Evolutionary conservation across 306 rosid species (phyloP).

Genomic region (Rosa rugosa): DNA sequence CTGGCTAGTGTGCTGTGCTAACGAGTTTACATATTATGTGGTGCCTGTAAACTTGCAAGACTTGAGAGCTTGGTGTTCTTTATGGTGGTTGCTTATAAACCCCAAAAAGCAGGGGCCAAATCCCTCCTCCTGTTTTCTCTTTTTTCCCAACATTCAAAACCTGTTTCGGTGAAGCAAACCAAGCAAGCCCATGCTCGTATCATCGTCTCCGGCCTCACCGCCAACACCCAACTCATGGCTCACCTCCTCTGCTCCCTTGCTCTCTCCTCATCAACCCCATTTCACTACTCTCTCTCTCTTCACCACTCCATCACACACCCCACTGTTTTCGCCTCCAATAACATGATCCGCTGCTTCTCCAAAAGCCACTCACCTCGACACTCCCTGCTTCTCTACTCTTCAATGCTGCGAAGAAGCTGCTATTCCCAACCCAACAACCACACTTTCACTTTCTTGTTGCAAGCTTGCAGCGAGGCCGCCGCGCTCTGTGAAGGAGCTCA

Average conservation of each 20-base stretch:
- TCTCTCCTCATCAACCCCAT: constrained; percentile 27
- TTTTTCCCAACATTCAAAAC: too few relatives aligned
- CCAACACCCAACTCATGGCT: constrained; percentile 34
- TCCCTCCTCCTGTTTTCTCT: too few relatives aligned
- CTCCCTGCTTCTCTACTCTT: constrained; percentile 46
- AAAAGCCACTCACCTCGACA: constrained; percentile 37
- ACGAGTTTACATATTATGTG: too few relatives aligned
- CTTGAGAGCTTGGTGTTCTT: too few relatives aligned
- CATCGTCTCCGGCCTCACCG: constrained; percentile 41
- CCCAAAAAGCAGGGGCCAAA: too few relatives aligned
- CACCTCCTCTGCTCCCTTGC: constrained; percentile 59
- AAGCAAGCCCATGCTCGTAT: constrained; percentile 59
- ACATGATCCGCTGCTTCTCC: constrained; percentile 63
- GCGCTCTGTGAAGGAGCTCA: constrained; percentile 48
- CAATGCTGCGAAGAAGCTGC: constrained; percentile 22
- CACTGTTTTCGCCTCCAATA: constrained; percentile 56
- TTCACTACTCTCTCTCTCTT: constrained; percentile 43
- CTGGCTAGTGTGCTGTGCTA: too few relatives aligned
- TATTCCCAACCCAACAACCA: constrained; percentile 53
- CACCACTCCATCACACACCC: constrained; percentile 39
- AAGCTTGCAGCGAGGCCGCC: constrained; percentile 51
- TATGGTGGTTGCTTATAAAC: too few relatives aligned
- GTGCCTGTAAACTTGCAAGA: too few relatives aligned
- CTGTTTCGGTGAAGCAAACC: constrained; percentile 28
- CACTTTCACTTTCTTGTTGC: constrained; percentile 67